A percentile compares a stretch with the other conserved stretches of the same genome.
phyloP scores from a whole-genome alignment of 2,329 filamentous ascomycete species.

The Aureobasidium sp. region DNA sequence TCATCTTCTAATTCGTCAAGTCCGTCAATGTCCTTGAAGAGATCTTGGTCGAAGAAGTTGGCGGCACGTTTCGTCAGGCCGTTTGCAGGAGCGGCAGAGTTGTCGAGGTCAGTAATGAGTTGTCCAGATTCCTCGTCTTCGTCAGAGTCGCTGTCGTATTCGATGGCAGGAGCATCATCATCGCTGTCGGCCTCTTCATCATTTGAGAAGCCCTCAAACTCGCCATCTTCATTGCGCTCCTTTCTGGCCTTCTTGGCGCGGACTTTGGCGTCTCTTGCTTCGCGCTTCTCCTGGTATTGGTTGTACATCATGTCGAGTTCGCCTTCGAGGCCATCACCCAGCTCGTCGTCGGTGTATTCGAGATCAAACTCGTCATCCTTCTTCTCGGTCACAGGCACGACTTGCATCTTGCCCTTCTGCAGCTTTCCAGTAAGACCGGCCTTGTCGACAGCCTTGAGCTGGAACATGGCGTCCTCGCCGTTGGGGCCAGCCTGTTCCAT shows the following conservation, averaged over 20 bases:
- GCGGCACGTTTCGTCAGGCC: constrained; percentile 78
- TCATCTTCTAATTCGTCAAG: constrained; percentile 49
- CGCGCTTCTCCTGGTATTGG: constrained; percentile 71
- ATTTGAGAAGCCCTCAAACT: constrained; percentile 84
- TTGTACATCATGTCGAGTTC: constrained; percentile 87
- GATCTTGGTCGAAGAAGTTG: constrained; percentile 88
- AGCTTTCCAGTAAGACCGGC: constrained; percentile 58
- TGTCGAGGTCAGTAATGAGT: constrained; percentile 58
- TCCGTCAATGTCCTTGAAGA: constrained; percentile 77
- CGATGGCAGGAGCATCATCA: constrained; percentile 51
- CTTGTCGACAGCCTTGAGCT: constrained; percentile 73
- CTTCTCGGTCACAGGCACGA: constrained; percentile 49
- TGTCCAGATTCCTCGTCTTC: constrained; percentile 37
- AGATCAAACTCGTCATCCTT: constrained; percentile 38
- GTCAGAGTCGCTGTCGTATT: constrained; percentile 58
- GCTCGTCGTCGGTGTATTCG: constrained; percentile 58
- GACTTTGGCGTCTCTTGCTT: constrained; percentile 76
- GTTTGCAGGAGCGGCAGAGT: constrained; percentile 40
- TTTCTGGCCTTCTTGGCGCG: constrained; percentile 82
- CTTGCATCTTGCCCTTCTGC: constrained; percentile 70
- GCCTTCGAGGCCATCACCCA: constrained; percentile 73
- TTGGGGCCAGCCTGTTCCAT: constrained; percentile 75
- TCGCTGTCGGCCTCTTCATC: constrained; percentile 51
- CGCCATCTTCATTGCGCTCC: constrained; percentile 67
- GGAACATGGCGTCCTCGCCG: constrained; percentile 80